Conservation (phyloP, 163 green algal genomes). For the Scenedesmus sp. region DNA sequence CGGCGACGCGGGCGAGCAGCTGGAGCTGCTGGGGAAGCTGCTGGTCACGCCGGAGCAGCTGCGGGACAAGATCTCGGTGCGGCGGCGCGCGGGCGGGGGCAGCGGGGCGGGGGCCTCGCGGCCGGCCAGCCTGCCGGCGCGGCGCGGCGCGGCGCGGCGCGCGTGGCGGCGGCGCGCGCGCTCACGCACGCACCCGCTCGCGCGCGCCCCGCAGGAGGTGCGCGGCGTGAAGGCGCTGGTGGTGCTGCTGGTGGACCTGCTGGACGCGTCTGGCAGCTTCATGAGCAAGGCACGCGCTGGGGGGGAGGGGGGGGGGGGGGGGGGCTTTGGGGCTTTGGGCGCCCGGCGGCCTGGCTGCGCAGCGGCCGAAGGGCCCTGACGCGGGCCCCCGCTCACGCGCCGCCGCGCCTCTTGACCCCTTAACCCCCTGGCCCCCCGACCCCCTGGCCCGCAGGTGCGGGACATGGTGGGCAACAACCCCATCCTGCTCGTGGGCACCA, state of each 20-base stretch:
- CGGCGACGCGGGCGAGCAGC: constrained; percentile 7
- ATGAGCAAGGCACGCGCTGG: constrained; percentile 65
- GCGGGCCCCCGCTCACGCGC: too few species aligned
- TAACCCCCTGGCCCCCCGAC: too few species aligned
- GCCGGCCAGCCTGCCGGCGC: too few species aligned
- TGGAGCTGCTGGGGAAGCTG: constrained; percentile 60
- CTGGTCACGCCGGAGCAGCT: constrained; percentile 83
- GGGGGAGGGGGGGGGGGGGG: too few species aligned
- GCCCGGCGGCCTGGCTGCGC: too few species aligned
- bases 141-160: too few species aligned
- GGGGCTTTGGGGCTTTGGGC: too few species aligned
- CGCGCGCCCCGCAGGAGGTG: constrained; percentile 41
- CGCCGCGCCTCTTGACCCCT: too few species aligned
- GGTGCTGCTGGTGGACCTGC: constrained; percentile 91
- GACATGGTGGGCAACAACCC: constrained; percentile 88
- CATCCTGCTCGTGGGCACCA: constrained; percentile 88
- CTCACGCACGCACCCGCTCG: not conserved
- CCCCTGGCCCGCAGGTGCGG: constrained; percentile 62
- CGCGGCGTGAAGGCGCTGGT: constrained; percentile 69
- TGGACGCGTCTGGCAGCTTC: constrained; percentile 89
- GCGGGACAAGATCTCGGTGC: constrained; percentile 68
- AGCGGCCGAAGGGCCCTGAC: too few species aligned
- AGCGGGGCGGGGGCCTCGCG: too few species aligned
- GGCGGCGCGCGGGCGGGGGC: too few species aligned
- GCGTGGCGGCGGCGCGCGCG: too few species aligned